Conservation (phyloP, 2,329 filamentous ascomycete species). For the Didymella arachidicola region DNA sequence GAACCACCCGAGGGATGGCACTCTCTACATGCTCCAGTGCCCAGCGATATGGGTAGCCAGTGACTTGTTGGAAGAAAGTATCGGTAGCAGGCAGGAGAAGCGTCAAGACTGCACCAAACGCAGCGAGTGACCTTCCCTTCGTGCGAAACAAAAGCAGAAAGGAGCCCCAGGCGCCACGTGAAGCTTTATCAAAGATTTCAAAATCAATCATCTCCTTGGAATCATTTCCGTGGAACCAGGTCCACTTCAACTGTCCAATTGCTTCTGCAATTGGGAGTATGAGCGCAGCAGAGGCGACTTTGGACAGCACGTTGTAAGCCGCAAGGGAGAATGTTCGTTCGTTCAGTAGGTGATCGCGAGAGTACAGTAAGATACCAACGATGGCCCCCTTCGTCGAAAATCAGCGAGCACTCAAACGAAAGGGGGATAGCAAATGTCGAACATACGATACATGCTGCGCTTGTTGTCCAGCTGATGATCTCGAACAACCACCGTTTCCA, state of each 20-base stretch:
- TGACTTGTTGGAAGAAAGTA: constrained; percentile 44
- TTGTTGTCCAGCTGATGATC: constrained; percentile 37
- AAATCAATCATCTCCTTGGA: constrained; percentile 38
- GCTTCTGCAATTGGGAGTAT: constrained; percentile 40
- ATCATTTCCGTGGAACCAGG: constrained; percentile 32
- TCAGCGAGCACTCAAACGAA: too few species aligned
- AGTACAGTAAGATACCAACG: constrained; percentile 40
- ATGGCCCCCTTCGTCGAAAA: constrained; percentile 30
- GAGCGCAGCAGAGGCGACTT: constrained; percentile 36
- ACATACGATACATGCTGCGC: constrained; percentile 43
- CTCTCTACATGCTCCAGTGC: background rate
- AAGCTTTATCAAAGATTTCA: constrained; percentile 45
- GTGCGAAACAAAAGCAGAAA: constrained; percentile 28
- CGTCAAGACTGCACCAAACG: constrained; percentile 1
- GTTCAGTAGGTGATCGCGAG: constrained; percentile 37
- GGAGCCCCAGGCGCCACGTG: constrained; percentile 33
- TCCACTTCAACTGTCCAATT: constrained; percentile 46
- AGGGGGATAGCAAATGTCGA: too few species aligned
- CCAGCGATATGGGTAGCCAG: constrained; percentile 14
- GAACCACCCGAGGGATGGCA: constrained; percentile 16
- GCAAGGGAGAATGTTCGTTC: constrained; percentile 43
- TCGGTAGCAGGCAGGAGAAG: constrained; percentile 31
- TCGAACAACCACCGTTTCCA: constrained; percentile 42
- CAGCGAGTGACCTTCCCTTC: constrained; percentile 26
- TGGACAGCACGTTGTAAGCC: constrained; percentile 33